Base-by-base conservation (phyloP, 1,284 basidiomycete species). In the Cutaneotrichosporon spelunceum region DNA sequence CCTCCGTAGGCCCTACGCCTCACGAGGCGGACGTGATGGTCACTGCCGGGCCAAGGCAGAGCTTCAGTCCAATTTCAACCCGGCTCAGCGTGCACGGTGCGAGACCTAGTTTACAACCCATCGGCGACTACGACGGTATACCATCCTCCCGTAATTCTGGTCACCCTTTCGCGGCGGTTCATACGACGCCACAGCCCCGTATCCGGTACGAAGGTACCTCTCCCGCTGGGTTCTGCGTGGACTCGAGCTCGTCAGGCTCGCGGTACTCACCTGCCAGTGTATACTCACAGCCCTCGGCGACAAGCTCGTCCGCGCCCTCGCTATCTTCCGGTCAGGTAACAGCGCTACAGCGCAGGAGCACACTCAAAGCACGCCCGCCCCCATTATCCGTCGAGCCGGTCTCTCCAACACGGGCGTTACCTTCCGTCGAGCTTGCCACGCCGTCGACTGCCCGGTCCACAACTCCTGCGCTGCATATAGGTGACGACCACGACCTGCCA, bases 381-480 rank as follows among this genome's bases (percentile, higher is more conserved):
- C 52, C 52, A 13, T 39, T 53, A 13, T 24, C 52, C 5, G 34
- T 53, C 8, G 52, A 42, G 52, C 52, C 23, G 24, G 21, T 53
- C 23, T 33, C 33, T 7, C 52, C 52, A 8, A 36, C 21, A 23
- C 33, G 52, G 34, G 33, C 4, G 8, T 53, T 39, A 13, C 52
- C 52, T 24, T 14, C 9, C 10, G 52, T 39, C 34, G 33, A 36
- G 23, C 21, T 24, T 14, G 11, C 21, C n/a, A 23, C 29, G 13
- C 50, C 29, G 14, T 53, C 52, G 19, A 33, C 33, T 5, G 33
- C 23, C 34, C n/a, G n/a, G n/a, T n/a, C n/a, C n/a, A n/a, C n/a
- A n/a, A n/a, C n/a, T n/a, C 24, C 47, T 27, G 14, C 26, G 10
- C 47, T 49, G 24, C 26, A n/a, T n/a, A n/a, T 26, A 26, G 23